These are phyloP conservation scores for Albizia julibrissin DNA, from an alignment of 306 rosid species.

Conservation along the genomic window DNA sequence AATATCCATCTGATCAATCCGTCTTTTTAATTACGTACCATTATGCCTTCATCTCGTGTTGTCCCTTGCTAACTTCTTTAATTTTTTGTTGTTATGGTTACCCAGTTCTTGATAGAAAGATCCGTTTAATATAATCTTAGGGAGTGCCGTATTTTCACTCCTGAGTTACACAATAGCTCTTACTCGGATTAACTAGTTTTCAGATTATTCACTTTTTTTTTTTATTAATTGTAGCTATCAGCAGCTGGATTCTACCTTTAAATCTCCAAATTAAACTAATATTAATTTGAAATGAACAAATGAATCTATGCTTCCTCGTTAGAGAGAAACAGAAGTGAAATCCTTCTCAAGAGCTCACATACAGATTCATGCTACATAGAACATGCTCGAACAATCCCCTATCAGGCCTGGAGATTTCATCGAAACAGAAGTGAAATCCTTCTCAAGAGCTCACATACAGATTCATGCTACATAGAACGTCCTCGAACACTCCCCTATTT, in stretches of 20 bases:
- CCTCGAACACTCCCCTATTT: neutral
- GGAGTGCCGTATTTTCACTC: no score
- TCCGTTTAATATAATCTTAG: no score
- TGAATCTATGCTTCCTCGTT: neutral
- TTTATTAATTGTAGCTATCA: neutral
- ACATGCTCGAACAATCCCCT: neutral
- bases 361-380: neutral
- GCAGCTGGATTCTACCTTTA: neutral
- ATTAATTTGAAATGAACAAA: neutral
- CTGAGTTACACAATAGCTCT: no score
- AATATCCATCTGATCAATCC: no score
- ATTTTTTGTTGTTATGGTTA: no score
- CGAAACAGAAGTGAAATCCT: neutral
- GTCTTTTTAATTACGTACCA: no score
- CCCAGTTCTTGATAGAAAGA: no score
- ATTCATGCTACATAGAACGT: no score
- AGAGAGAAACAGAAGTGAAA: neutral
- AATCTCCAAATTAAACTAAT: neutral
- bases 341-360: neutral
- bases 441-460: neutral
- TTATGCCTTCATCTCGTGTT: no score
- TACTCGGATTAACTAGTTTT: no score
- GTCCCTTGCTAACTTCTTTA: no score
- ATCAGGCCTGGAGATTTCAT: neutral
- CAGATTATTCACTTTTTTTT: neutral